A percentile compares a stretch with the other conserved stretches of the same genome.
phyloP scores from a whole-genome alignment of 2,329 filamentous ascomycete genomes.

The Atkinsonella texensis region DNA sequence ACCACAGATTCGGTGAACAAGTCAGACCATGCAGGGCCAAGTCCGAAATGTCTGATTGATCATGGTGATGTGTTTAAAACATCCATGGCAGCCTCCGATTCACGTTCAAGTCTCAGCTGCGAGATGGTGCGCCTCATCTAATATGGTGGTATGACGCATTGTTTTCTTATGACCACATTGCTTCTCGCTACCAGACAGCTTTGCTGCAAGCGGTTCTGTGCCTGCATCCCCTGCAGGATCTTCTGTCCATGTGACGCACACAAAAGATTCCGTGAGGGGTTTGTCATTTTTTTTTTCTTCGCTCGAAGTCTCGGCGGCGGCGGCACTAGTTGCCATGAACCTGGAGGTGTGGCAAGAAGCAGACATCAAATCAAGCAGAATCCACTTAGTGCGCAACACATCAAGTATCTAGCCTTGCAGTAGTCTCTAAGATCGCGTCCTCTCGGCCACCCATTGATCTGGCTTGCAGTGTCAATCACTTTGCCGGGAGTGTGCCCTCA shows the following conservation, averaged over 20 bases:
- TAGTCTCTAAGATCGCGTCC: background rate
- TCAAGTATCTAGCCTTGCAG: background rate
- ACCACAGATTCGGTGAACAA: background rate
- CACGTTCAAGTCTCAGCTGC: background rate
- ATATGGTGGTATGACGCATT: background rate
- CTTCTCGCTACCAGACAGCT: background rate
- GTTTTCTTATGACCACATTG: background rate
- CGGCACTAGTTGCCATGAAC: background rate
- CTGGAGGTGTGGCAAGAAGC: background rate
- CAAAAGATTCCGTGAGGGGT: background rate
- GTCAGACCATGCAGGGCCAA: background rate
- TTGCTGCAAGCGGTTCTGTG: background rate
- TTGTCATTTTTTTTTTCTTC: background rate
- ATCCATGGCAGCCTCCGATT: background rate
- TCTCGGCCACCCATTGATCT: background rate
- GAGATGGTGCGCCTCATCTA: background rate
- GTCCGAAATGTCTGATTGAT: background rate
- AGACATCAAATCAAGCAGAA: background rate
- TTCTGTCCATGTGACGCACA: background rate
- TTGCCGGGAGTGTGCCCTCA: background rate
- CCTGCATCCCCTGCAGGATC: conserved; percentile 1
- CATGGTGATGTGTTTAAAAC: background rate
- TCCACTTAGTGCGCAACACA: background rate
- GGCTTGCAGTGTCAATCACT: background rate
- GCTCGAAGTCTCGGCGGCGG: background rate